These are phyloP conservation scores for Haplosporangium sp. DNA, from an alignment of 371 early-diverging fungal species.

Conservation along the genomic window DNA sequence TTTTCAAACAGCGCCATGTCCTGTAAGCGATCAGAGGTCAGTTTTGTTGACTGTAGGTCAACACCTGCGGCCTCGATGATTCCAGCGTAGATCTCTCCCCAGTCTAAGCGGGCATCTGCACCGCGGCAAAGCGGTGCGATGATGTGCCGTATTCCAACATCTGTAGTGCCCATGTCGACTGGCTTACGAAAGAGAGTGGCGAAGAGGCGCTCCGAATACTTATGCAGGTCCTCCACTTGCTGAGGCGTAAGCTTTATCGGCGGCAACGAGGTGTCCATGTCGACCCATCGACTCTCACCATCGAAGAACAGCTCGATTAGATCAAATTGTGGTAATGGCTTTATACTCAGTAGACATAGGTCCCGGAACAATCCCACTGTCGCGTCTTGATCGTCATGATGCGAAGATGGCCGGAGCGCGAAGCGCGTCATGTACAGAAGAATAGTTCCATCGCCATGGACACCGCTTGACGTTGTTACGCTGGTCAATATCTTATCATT, in stretches of 20 bases:
- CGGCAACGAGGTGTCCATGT: background rate
- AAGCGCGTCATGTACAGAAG: constrained; percentile 8
- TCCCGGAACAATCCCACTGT: background rate
- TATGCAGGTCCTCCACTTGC: constrained; percentile 3
- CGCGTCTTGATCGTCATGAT: too few species aligned
- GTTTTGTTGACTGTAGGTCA: background rate
- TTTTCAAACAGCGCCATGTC: constrained; percentile 18
- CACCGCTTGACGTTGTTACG: background rate
- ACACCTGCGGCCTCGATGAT: background rate
- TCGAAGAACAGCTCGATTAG: constrained; percentile 29
- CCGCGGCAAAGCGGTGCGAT: constrained; percentile 13
- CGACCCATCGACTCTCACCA: constrained; percentile 1
- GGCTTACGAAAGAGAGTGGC: constrained; percentile 10
- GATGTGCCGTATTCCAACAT: constrained; percentile 16
- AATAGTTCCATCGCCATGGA: background rate
- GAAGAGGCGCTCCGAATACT: constrained; percentile 6
- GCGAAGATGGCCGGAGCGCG: background rate
- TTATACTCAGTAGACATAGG: constrained; percentile 9
- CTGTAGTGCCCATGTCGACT: constrained; percentile 12
- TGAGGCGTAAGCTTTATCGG: background rate
- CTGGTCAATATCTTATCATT: constrained; percentile 3
- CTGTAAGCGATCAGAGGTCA: constrained; percentile 13
- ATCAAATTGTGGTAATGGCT: constrained; percentile 15
- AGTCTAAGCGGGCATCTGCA: constrained; percentile 13
- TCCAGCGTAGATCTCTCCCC: constrained; percentile 19